Percentiles rank a stretch among this genome's conserved stretches.
These are phyloP conservation scores for Hypomontagnella monticulosa DNA, from an alignment of 495 filamentous ascomycete species.

Conservation along the genomic window DNA sequence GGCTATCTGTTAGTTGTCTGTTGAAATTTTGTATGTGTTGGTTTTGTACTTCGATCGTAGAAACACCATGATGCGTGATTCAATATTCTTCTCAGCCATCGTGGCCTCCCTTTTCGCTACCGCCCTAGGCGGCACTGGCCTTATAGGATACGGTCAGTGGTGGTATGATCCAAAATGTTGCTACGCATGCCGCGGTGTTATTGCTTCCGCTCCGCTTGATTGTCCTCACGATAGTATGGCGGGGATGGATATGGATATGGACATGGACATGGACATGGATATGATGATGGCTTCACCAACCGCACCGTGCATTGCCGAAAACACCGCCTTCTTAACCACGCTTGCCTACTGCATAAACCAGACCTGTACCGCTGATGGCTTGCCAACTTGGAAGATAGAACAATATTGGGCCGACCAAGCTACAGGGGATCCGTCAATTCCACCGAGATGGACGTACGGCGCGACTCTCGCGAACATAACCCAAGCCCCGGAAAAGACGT, in stretches of 20 bases:
- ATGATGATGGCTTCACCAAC: constrained; percentile 8
- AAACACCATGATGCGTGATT: constrained; percentile 8
- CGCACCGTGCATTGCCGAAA: constrained; percentile 11
- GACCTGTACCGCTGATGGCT: constrained; percentile 7
- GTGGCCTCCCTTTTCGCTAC: constrained; percentile 1
- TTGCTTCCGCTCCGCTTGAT: neutral
- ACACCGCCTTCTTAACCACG: constrained; percentile 19
- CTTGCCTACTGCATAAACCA: constrained; percentile 30
- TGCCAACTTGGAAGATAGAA: constrained; percentile 18
- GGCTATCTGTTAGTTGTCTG: too few species aligned
- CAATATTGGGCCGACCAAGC: constrained; percentile 22
- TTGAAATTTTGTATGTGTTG: neutral
- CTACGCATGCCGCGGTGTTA: constrained; percentile 2
- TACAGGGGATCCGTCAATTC: constrained; percentile 18
- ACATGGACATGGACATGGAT: neutral
- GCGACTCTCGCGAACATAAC: constrained; percentile 17
- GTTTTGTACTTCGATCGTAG: neutral
- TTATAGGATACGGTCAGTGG: constrained; percentile 12
- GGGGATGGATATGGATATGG: constrained; percentile 1
- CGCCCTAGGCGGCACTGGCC: constrained; percentile 4
- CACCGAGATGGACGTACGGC: constrained; percentile 17
- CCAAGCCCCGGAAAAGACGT: constrained; percentile 5
- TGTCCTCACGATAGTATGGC: constrained; percentile 3
- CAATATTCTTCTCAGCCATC: neutral
- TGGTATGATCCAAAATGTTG: constrained; percentile 7